Base-by-base conservation (phyloP, 139 green algal species). In the Tetradesmus obliquus region DNA sequence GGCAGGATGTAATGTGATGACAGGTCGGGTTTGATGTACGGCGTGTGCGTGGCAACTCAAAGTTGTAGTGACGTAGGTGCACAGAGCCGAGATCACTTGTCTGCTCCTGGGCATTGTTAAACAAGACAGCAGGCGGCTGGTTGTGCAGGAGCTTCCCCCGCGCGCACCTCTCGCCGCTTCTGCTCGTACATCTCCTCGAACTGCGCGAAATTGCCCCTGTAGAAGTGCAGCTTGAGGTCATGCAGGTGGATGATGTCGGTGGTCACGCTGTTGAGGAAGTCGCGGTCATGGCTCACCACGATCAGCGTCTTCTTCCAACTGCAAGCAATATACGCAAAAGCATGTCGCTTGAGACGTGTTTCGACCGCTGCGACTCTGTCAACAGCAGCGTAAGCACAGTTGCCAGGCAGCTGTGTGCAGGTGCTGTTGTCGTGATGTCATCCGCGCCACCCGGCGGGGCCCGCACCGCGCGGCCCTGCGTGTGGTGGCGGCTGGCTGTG, bases 151-250 rank as follows among this genome's bases (percentile, higher is more conserved):
- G 76, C 76, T 55, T 22, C 76, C 54, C 22, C n/a, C 24, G 97
- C 97, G 94, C 99, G 98, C 58, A 97, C 97, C 96, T 99, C 98
- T 0, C 95, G 94, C 22, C 98, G 95, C 93, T 97, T 97, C 95
- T 99, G 97, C 95, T 99, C 97, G 93, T 99, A 99, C 98, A 99
- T 99, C 89, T 99, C 97, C 95, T 99, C 98, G 94, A 99, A 99
- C 91, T 96, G 94, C 17, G 95, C 97, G 93, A 98, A 99, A 92
- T 98, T 98, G 90, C 97, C 97, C 79, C 95, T 94, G 95, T 99
- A 99, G 90, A 97, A 97, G 94, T 99, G 96, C 94, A 99, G 95
- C 82, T 97, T 97, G 92, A 97, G 94, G 94, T 99, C 98, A 93
- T 99, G 97, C 88, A 99, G 95, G 95, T 99, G 98, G 90, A 99